Percentiles rank a stretch among this genome's conserved stretches.
These are phyloP conservation scores for Trichocomaceae sp. DNA, from an alignment of 2,329 filamentous ascomycete genomes.

Conservation along the genomic window DNA sequence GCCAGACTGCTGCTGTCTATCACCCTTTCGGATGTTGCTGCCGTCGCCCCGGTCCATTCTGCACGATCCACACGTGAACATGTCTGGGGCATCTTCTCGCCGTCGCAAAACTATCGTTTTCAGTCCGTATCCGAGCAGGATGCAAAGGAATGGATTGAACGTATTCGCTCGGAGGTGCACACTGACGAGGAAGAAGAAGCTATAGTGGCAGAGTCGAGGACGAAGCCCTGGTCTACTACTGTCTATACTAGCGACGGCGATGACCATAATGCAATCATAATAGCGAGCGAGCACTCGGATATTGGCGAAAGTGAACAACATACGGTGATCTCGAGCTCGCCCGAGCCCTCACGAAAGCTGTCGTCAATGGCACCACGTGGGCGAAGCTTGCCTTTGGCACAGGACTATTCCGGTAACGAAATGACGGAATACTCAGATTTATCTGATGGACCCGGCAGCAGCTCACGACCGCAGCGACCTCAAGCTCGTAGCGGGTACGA, in stretches of 20 bases:
- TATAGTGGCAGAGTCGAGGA: slow-evolving; percentile 48
- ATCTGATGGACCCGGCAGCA: slow-evolving; percentile 53
- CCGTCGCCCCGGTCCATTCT: slow-evolving; percentile 80
- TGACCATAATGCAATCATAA: slow-evolving; percentile 26
- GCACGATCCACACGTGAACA: slow-evolving; percentile 80
- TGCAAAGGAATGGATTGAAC: slow-evolving; percentile 76
- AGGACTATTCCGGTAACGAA: slow-evolving; percentile 58
- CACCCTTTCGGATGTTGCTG: slow-evolving; percentile 80
- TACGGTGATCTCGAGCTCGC: slow-evolving; percentile 22
- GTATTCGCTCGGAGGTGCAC: slow-evolving; percentile 70
- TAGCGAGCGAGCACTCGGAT: slow-evolving; percentile 40
- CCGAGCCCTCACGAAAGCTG: slow-evolving; percentile 27
- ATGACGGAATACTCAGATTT: slow-evolving; percentile 80
- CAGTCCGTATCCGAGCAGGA: slow-evolving; percentile 68
- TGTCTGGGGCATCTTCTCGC: slow-evolving; percentile 88
- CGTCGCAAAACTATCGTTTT: slow-evolving; percentile 84
- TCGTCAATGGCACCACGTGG: slow-evolving; percentile 21
- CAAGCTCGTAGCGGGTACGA: slow-evolving; percentile 9
- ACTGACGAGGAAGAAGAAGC: slow-evolving; percentile 87
- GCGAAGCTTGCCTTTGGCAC: slow-evolving; percentile 29
- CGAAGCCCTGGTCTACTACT: slow-evolving; percentile 4
- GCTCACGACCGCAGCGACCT: slow-evolving; percentile 17
- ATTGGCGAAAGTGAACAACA: slow-evolving; percentile 24
- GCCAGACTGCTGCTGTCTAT: slow-evolving; percentile 84
- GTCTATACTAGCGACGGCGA: slow-evolving; percentile 17